Conservation (phyloP, 108 stramenopile species). For the Parmales sp. region DNA sequence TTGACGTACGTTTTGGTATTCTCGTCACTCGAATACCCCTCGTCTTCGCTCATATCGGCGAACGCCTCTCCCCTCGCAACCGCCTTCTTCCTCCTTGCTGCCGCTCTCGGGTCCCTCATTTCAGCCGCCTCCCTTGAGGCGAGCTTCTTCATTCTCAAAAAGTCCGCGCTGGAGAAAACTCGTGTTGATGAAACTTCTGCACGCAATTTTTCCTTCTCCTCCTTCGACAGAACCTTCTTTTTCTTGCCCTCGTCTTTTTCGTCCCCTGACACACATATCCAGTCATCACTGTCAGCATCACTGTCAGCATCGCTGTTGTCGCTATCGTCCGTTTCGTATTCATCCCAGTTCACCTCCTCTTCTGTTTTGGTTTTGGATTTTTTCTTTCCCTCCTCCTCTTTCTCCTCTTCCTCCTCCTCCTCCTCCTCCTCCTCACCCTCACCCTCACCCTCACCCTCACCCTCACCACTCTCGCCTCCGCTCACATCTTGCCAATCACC, state of each 20-base stretch:
- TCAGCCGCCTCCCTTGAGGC: slow-evolving; percentile 64
- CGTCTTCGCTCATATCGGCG: slow-evolving; percentile 57
- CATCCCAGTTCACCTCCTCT: slow-evolving; percentile 21
- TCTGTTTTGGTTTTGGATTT: slow-evolving; percentile 20
- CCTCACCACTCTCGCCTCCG: slow-evolving; percentile 33
- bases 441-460: slow-evolving; percentile 28
- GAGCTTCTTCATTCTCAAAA: slow-evolving; percentile 75
- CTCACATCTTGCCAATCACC: slow-evolving; percentile 33
- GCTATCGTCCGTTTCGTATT: slow-evolving; percentile 10
- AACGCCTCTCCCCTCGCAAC: slow-evolving; percentile 60
- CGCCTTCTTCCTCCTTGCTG: slow-evolving; percentile 60
- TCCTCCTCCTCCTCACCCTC: slow-evolving; percentile 43
- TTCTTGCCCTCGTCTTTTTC: slow-evolving; percentile 6
- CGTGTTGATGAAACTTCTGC: slow-evolving; percentile 66
- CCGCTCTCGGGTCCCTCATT: slow-evolving; percentile 61
- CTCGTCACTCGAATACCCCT: slow-evolving; percentile 1
- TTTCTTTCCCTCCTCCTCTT: slow-evolving; percentile 36
- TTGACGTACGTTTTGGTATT: slow-evolving; percentile 34
- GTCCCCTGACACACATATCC: too few relatives aligned
- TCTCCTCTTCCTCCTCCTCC: slow-evolving; percentile 35
- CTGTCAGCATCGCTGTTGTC: slow-evolving; percentile 20
- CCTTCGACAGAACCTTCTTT: slow-evolving; percentile 45
- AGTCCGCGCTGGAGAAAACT: slow-evolving; percentile 68
- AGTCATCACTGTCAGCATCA: slow-evolving; percentile 9
- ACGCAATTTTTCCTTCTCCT: slow-evolving; percentile 60